phyloP scores from a whole-genome alignment of 2,329 filamentous ascomycete species.

The Bimuria novae-zelandiae region DNA sequence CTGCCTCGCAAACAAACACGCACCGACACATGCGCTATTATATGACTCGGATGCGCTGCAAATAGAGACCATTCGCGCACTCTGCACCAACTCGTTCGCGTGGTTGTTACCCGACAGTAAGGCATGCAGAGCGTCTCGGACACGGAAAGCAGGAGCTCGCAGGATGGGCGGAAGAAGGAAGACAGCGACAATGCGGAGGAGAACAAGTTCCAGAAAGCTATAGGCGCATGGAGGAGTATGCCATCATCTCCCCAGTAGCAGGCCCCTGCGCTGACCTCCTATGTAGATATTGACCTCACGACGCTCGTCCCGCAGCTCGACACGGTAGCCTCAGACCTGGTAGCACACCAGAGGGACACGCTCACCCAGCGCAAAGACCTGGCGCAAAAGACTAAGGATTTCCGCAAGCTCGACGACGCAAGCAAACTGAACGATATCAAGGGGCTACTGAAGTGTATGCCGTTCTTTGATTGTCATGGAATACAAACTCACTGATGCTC shows the following conservation, averaged over 20 bases:
- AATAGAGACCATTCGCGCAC: neutral
- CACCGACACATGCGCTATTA: constrained; percentile 16
- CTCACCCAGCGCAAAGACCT: constrained; percentile 94
- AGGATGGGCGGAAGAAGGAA: constrained; percentile 25
- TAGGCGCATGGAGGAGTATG: constrained; percentile 93
- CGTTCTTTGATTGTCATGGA: neutral
- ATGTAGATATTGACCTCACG: constrained; percentile 81
- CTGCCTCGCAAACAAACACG: constrained; percentile 15
- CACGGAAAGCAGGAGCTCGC: constrained; percentile 28
- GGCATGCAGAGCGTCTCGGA: constrained; percentile 45
- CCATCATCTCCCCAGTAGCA: neutral
- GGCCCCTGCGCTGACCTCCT: constrained; percentile 20
- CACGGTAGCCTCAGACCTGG: constrained; percentile 91
- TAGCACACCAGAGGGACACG: constrained; percentile 91
- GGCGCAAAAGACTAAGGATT: constrained; percentile 99
- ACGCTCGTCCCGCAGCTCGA: constrained; percentile 84
- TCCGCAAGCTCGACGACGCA: constrained; percentile 88
- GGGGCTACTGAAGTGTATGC: constrained; percentile 77
- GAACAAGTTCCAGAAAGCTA: constrained; percentile 96
- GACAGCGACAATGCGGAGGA: constrained; percentile 51
- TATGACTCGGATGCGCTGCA: neutral
- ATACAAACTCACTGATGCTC: constrained; percentile 20
- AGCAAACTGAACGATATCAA: constrained; percentile 89
- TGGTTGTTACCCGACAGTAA: neutral
- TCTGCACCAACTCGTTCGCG: neutral